Conservation (phyloP, 371 early-diverging fungal genomes). For the Mucor velutinosus region DNA sequence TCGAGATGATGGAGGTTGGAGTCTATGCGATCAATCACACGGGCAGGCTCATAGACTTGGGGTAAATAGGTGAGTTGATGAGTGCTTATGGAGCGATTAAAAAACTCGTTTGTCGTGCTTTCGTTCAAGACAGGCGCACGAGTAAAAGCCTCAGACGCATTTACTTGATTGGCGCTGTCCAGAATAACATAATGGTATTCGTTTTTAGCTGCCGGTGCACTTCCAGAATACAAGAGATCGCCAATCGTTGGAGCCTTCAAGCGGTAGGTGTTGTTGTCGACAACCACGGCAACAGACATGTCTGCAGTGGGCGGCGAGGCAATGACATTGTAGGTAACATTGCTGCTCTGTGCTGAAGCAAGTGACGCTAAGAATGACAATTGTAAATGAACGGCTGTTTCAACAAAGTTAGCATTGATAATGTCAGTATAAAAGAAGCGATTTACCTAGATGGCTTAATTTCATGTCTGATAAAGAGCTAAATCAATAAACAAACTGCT, state of each 20-base stretch:
- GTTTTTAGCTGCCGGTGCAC: slow-evolving; percentile 19
- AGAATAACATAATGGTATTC: slow-evolving; percentile 19
- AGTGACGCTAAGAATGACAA: background rate
- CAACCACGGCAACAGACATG: slow-evolving; percentile 13
- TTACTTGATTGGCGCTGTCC: background rate
- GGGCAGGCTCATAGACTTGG: slow-evolving; percentile 6
- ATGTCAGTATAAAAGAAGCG: background rate
- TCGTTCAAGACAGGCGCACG: slow-evolving; percentile 7
- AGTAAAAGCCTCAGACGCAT: slow-evolving; percentile 16
- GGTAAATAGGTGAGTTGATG: slow-evolving; percentile 6
- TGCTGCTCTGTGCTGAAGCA: background rate
- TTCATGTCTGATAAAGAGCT: background rate
- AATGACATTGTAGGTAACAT: slow-evolving; percentile 20
- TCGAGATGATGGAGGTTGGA: slow-evolving; percentile 15
- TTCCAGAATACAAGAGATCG: slow-evolving; percentile 10
- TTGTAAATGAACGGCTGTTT: background rate
- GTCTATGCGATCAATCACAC: slow-evolving; percentile 5
- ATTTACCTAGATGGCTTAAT: background rate
- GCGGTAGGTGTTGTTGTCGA: slow-evolving; percentile 11
- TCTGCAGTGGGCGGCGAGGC: background rate
- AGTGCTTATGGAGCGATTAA: slow-evolving; percentile 17
- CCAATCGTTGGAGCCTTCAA: background rate
- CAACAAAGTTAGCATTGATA: background rate
- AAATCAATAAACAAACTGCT: background rate
- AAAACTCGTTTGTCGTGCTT: slow-evolving; percentile 20